Percentiles rank a stretch among this genome's conserved stretches.
These are phyloP conservation scores for Fagus crenata DNA, from an alignment of 306 rosid species.

Conservation along the genomic window DNA sequence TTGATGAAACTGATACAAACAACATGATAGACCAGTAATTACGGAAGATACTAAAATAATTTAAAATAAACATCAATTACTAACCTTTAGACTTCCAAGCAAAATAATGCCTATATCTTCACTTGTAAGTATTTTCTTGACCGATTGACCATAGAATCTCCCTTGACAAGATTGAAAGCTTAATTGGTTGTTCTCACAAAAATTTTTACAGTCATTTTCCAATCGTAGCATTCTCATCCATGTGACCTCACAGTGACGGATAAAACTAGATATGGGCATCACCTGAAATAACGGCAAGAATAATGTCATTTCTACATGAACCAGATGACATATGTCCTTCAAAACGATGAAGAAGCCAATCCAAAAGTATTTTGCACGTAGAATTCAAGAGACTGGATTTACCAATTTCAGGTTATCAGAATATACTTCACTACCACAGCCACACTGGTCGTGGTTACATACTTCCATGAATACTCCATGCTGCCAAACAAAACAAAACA, in stretches of 20 bases:
- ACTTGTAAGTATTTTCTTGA: conserved; percentile 59
- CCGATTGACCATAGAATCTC: conserved; percentile 42
- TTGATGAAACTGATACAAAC: conserved; percentile 11
- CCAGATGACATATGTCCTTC: not conserved
- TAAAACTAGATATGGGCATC: conserved; percentile 54
- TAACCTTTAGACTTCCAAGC: conserved; percentile 78
- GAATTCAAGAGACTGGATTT: conserved; percentile 15
- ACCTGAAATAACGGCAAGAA: conserved; percentile 47
- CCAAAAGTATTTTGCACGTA: conserved; percentile 3
- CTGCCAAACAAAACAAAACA: conserved; percentile 45
- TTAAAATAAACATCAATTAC: conserved; percentile 26
- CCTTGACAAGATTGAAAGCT: conserved; percentile 42
- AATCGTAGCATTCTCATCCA: conserved; percentile 43
- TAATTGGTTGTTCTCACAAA: conserved; percentile 38
- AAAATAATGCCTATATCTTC: conserved; percentile 61
- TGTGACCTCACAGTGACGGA: conserved; percentile 42
- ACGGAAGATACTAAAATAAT: conserved; percentile 20
- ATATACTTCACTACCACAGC: conserved; percentile 54
- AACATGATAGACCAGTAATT: conserved; percentile 19
- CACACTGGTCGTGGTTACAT: conserved; percentile 53
- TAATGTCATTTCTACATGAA: conserved; percentile 9
- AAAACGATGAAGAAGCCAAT: conserved; percentile 17
- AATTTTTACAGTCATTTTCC: conserved; percentile 31
- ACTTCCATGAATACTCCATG: conserved; percentile 59
- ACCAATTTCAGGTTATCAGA: conserved; percentile 61